Base-by-base conservation (phyloP, 2,329 filamentous ascomycete species). In the Triangularia setosa region DNA sequence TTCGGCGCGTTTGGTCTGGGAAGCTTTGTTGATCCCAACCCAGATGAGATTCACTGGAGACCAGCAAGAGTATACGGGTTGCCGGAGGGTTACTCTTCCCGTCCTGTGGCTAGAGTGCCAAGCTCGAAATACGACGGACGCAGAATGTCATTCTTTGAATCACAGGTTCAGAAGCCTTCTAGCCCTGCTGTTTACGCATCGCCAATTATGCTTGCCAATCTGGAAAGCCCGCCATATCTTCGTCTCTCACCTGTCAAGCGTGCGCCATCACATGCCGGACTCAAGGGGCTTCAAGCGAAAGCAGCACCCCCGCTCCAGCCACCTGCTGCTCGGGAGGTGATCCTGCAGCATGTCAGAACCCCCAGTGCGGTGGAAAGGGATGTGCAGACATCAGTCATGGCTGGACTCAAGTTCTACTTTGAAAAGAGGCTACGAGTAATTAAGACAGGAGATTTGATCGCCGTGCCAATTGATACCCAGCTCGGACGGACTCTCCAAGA, bases 11-110 rank as follows among this genome's bases (percentile, higher is more conserved):
- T 88, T 79, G 88, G 88, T 1, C 80, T 92, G 3, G 87, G 87
- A 23, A 88, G 86, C 67, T 90, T 88, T 68, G 85, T 84, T 6
- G 81, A 85, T n/a, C 78, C 83, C 9, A 83, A 87, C n/a, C 79
- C 84, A 2, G 87, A 90, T 55, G 80, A 85, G 35, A 73, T 81
- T 1, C 81, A 85, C 58, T 97, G 92, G 90, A 87, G 95, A 33
- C 90, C 93, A 2, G 93, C 91, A 16, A 91, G 91, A 71, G 90
- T 98, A 2, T 99, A 92, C 74, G 93, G 93, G 0, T 80, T 99
- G 1, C 92, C 95, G 0, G 94, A 95, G 71, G 88, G 84, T 57
- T 89, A 88, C 70, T 83, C 85, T 2, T 81, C 83, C 62, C 82
- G 86, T 2, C 82, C 86, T 0, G 81, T 88, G 66, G 86, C 85